phyloP scores from a whole-genome alignment of 2,329 filamentous ascomycete species.

The Apiospora koreana region DNA sequence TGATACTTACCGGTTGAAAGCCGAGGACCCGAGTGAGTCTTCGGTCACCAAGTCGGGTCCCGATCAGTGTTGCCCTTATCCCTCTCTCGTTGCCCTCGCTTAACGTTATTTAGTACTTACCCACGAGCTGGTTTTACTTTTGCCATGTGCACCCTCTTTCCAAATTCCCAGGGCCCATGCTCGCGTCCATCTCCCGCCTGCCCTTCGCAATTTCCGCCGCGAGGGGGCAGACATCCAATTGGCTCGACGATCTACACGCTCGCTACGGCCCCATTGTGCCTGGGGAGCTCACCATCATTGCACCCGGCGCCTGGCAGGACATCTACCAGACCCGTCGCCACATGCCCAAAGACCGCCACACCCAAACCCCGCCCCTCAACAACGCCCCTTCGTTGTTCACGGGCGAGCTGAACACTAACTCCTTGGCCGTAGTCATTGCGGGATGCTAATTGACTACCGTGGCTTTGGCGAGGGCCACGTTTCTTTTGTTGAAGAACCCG shows the following conservation, averaged over 20 bases:
- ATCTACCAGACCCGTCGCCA: constrained; percentile 24
- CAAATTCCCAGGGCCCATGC: too few species aligned
- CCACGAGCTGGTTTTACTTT: too few species aligned
- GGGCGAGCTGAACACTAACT: constrained; percentile 7
- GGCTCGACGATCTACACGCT: constrained; percentile 26
- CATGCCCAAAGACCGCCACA: constrained; percentile 26
- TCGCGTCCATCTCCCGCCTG: too few species aligned
- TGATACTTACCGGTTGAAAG: too few species aligned
- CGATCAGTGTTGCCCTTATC: too few species aligned
- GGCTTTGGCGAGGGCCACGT: constrained; percentile 40
- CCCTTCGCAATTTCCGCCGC: too few species aligned
- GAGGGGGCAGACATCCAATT: too few species aligned
- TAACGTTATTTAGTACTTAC: too few species aligned
- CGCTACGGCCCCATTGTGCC: constrained; percentile 42
- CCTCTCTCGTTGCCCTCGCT: too few species aligned
- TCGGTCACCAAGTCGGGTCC: too few species aligned
- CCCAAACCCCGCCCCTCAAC: constrained; percentile 22
- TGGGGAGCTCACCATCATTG: constrained; percentile 35
- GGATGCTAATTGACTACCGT: constrained; percentile 50
- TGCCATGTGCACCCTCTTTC: too few species aligned
- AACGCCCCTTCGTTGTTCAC: constrained; percentile 31
- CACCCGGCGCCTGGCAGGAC: constrained; percentile 36
- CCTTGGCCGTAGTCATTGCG: constrained; percentile 23
- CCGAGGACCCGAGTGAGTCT: too few species aligned
- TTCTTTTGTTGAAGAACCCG: constrained; percentile 36